Evolutionary conservation across 1,284 basidiomycete species (phyloP).

Genomic region (Irpex rosettiformis): DNA sequence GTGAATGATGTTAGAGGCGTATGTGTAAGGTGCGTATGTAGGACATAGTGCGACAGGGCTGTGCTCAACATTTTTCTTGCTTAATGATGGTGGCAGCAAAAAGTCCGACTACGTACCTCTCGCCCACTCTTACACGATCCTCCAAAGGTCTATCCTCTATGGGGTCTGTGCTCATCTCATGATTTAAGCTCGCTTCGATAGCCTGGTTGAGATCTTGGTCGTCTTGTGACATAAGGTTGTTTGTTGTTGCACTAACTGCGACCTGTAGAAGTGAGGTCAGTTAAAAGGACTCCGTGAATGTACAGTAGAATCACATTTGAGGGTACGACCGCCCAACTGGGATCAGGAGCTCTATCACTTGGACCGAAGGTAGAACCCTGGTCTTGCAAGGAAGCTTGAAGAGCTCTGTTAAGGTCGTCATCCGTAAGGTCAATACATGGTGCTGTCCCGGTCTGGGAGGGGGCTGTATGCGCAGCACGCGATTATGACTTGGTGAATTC

Average conservation of each 20-base stretch:
- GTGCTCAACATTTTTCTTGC: neutral
- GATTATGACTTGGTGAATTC: neutral
- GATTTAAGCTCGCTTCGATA: slow-evolving; percentile 59
- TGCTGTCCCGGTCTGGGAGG: slow-evolving; percentile 31
- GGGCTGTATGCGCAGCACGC: slow-evolving; percentile 19
- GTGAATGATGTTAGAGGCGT: slow-evolving; percentile 62
- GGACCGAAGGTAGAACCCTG: slow-evolving; percentile 46
- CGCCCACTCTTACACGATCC: slow-evolving; percentile 50
- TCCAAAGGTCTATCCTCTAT: slow-evolving; percentile 43
- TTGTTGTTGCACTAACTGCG: neutral
- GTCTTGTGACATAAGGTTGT: slow-evolving; percentile 36
- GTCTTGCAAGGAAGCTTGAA: slow-evolving; percentile 49
- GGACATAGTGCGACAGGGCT: slow-evolving; percentile 68
- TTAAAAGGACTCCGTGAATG: neutral
- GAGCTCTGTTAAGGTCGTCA: slow-evolving; percentile 45
- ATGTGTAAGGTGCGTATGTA: slow-evolving; percentile 43
- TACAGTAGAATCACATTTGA: slow-evolving; percentile 45
- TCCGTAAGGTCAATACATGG: slow-evolving; percentile 55
- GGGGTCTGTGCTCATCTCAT: slow-evolving; percentile 27
- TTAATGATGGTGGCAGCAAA: slow-evolving; percentile 4
- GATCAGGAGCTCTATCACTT: slow-evolving; percentile 55
- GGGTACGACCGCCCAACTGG: slow-evolving; percentile 65
- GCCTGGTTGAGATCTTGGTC: slow-evolving; percentile 59
- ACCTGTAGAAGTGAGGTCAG: neutral
- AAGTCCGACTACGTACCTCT: slow-evolving; percentile 41